Evolutionary conservation across 805 yeast species (phyloP).

Genomic region (Blastobotrys parvus): DNA sequence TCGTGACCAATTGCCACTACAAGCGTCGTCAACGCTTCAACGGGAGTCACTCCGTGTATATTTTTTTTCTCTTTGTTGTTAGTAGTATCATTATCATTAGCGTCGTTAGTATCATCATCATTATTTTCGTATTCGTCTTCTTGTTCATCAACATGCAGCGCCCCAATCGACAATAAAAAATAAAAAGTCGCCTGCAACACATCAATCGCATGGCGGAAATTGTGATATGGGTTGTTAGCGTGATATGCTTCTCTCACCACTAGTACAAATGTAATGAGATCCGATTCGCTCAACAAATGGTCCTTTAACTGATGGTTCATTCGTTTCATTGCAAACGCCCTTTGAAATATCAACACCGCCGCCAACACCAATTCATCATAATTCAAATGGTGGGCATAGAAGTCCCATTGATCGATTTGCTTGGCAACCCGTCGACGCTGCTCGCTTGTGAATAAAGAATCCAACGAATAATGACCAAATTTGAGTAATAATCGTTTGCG

Average conservation of each 20-base stretch:
- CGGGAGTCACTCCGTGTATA: constrained; percentile 18
- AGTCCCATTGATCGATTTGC: constrained; percentile 41
- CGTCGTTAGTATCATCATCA: background rate
- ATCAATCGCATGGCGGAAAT: constrained; percentile 92
- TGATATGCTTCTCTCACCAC: constrained; percentile 72
- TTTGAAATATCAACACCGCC: constrained; percentile 46
- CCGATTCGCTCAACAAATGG: constrained; percentile 31
- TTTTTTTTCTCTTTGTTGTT: background rate
- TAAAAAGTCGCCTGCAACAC: constrained; percentile 85
- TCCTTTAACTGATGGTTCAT: background rate
- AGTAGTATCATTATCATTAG: background rate
- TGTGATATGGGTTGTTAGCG: constrained; percentile 85
- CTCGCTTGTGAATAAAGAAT: background rate
- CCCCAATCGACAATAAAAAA: constrained; percentile 33
- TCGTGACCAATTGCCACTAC: constrained; percentile 92
- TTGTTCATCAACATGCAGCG: background rate
- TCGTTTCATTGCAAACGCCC: constrained; percentile 25
- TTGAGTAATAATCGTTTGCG: background rate
- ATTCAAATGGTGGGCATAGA: constrained; percentile 57
- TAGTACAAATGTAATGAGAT: constrained; percentile 51
- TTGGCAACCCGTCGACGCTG: background rate
- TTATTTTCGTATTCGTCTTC: background rate
- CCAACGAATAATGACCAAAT: background rate
- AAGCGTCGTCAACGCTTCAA: constrained; percentile 51
- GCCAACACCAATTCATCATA: constrained; percentile 60